phyloP scores from a whole-genome alignment of 306 rosid species.

The Trifolium dubium region DNA sequence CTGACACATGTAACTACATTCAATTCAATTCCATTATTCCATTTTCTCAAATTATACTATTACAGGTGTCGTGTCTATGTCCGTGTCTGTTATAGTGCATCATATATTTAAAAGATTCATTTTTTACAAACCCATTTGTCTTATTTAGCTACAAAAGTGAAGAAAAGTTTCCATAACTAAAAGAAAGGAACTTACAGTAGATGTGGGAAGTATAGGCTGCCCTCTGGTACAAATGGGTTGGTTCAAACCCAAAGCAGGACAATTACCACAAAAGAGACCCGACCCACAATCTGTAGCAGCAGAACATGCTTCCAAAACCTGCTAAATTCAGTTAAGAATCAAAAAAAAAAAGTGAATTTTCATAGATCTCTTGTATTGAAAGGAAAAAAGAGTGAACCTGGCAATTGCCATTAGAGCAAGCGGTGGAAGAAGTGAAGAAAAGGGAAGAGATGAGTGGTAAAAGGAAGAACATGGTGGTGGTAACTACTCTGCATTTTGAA shows the following conservation, averaged over 20 bases:
- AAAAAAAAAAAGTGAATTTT: not conserved
- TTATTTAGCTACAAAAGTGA: constrained; percentile 22
- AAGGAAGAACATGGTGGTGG: constrained; percentile 43
- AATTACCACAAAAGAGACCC: constrained; percentile 90
- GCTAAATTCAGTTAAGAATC: constrained; percentile 43
- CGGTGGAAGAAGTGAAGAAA: constrained; percentile 48
- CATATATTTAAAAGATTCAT: not conserved
- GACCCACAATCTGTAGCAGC: constrained; percentile 75
- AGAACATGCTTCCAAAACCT: constrained; percentile 77
- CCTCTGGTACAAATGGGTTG: constrained; percentile 89
- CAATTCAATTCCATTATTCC: not conserved
- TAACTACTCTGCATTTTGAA: constrained; percentile 46
- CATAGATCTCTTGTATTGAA: constrained; percentile 45
- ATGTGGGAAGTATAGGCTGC: constrained; percentile 66
- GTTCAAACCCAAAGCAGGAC: constrained; percentile 72
- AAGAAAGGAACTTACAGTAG: constrained; percentile 51
- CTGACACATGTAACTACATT: not conserved
- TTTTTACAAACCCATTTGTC: not conserved
- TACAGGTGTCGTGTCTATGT: not conserved
- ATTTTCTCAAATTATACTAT: not conserved
- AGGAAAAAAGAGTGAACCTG: constrained; percentile 59
- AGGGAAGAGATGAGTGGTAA: constrained; percentile 49
- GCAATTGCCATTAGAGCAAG: constrained; percentile 79
- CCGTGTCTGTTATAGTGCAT: not conserved
- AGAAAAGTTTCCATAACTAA: not conserved